Percentiles rank a stretch among this genome's conserved stretches.
These are phyloP conservation scores for Solanum hybrid DNA, from an alignment of 305 asterid genomes.

Conservation along the genomic window DNA sequence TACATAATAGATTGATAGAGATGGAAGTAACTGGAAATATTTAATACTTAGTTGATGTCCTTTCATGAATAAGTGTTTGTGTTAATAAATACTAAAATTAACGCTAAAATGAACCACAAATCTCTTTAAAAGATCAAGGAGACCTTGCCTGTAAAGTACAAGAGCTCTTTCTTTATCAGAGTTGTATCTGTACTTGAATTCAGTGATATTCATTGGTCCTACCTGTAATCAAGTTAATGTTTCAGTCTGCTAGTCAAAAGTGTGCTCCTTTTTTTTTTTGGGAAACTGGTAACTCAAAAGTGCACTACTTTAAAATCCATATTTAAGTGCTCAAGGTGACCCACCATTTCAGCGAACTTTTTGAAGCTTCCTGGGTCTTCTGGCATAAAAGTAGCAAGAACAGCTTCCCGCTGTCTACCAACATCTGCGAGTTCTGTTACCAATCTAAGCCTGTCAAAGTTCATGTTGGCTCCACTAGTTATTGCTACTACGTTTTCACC, in stretches of 20 bases:
- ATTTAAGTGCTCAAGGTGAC: slow-evolving; percentile 8
- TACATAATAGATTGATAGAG: neutral
- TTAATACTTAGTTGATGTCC: neutral
- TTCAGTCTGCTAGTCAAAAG: neutral
- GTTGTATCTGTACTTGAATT: slow-evolving; percentile 71
- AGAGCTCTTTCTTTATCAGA: slow-evolving; percentile 51
- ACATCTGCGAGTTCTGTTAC: slow-evolving; percentile 90
- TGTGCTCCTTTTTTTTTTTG: neutral
- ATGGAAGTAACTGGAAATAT: neutral
- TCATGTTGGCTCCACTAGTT: slow-evolving; percentile 97
- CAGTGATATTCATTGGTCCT: slow-evolving; percentile 75
- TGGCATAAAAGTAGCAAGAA: slow-evolving; percentile 67
- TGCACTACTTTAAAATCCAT: neutral
- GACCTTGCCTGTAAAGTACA: slow-evolving; percentile 69
- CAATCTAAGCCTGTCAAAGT: slow-evolving; percentile 79
- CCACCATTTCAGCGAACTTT: slow-evolving; percentile 54
- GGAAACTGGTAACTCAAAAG: neutral
- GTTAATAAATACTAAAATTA: neutral
- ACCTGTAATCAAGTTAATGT: slow-evolving; percentile 36
- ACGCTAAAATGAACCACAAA: neutral
- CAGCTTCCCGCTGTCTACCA: slow-evolving; percentile 82
- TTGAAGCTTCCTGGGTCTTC: slow-evolving; percentile 78
- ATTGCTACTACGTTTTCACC: slow-evolving; percentile 74
- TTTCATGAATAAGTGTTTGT: neutral
- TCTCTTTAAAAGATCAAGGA: neutral